A percentile compares a stretch with the other conserved stretches of the same genome.
Conservation (phyloP, 2,329 filamentous ascomycete genomes). For the Xylariaceae sp. region DNA sequence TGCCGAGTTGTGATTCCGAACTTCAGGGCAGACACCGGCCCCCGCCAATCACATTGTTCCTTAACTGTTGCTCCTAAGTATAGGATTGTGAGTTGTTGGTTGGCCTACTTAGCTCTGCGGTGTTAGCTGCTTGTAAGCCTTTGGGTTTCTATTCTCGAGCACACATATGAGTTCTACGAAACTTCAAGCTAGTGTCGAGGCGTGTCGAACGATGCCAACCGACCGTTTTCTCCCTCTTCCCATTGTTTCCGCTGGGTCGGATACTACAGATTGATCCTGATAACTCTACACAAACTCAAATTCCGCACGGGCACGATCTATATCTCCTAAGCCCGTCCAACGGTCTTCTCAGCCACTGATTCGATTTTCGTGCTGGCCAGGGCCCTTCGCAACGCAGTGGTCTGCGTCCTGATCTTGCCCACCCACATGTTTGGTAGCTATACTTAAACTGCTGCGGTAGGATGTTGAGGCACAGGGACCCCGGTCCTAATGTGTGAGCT, state of each 20-base stretch:
- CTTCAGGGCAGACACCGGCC: too few relatives aligned
- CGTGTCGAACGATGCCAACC: constrained; percentile 5
- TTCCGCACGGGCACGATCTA: constrained; percentile 14
- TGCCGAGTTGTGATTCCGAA: too few relatives aligned
- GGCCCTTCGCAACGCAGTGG: constrained; percentile 8
- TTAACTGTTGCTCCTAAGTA: too few relatives aligned
- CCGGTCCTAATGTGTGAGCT: constrained; percentile 4
- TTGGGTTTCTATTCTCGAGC: neutral
- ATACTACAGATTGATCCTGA: constrained; percentile 15
- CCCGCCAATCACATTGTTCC: too few relatives aligned
- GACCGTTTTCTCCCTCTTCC: constrained; percentile 14
- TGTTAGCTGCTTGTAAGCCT: neutral
- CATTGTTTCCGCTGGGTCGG: constrained; percentile 15
- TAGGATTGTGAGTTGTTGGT: neutral
- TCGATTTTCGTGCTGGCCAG: constrained; percentile 17
- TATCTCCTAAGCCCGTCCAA: constrained; percentile 1
- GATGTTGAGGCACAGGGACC: constrained; percentile 12
- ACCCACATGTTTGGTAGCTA: constrained; percentile 14
- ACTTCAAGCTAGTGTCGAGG: constrained; percentile 21
- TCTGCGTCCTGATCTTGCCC: constrained; percentile 18
- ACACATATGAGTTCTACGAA: neutral
- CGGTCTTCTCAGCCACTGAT: constrained; percentile 14
- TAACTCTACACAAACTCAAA: constrained; percentile 19
- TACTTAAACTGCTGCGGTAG: constrained; percentile 14
- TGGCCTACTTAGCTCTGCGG: neutral